Evolutionary conservation across 2,329 filamentous ascomycete genomes (phyloP).

Genomic region (Paracoccidioides brasiliensis): DNA sequence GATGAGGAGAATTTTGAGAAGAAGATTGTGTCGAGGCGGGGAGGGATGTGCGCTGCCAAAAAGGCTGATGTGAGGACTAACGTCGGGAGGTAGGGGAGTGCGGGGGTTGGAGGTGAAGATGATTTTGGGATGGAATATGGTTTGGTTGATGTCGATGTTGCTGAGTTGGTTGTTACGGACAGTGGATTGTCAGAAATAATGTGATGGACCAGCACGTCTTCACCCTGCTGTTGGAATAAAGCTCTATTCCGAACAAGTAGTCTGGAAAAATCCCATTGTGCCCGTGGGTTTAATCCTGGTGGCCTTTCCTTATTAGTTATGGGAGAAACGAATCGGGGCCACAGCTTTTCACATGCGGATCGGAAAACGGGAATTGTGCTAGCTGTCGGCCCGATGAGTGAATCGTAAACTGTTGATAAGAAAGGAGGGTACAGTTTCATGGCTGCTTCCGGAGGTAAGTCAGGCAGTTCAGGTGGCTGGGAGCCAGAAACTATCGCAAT

Average conservation of each 20-base stretch:
- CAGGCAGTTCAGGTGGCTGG: constrained; percentile 29
- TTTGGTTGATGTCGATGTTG: constrained; percentile 4
- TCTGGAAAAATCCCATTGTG: constrained; percentile 69
- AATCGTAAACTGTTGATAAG: constrained; percentile 72
- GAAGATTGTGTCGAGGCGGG: constrained; percentile 36
- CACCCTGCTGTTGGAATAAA: constrained; percentile 35
- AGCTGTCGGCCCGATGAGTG: constrained; percentile 65
- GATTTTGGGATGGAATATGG: constrained; percentile 5
- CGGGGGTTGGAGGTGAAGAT: constrained; percentile 20
- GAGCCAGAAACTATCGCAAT: constrained; percentile 58
- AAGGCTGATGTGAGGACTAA: constrained; percentile 36
- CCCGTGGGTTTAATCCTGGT: constrained; percentile 33
- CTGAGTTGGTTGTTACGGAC: neutral
- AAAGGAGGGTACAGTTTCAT: constrained; percentile 49
- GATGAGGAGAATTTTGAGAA: constrained; percentile 38
- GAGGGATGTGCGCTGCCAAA: constrained; percentile 35
- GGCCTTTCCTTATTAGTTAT: constrained; percentile 53
- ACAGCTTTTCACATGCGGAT: constrained; percentile 58
- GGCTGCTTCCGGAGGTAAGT: constrained; percentile 17
- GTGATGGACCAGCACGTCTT: constrained; percentile 31
- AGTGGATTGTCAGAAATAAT: constrained; percentile 21
- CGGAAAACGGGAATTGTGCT: constrained; percentile 64
- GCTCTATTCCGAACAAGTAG: constrained; percentile 48
- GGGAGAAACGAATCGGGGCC: constrained; percentile 73
- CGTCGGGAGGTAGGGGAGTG: constrained; percentile 35